Base-by-base conservation (phyloP, 495 filamentous ascomycete genomes). In the Tuber magnatum region DNA sequence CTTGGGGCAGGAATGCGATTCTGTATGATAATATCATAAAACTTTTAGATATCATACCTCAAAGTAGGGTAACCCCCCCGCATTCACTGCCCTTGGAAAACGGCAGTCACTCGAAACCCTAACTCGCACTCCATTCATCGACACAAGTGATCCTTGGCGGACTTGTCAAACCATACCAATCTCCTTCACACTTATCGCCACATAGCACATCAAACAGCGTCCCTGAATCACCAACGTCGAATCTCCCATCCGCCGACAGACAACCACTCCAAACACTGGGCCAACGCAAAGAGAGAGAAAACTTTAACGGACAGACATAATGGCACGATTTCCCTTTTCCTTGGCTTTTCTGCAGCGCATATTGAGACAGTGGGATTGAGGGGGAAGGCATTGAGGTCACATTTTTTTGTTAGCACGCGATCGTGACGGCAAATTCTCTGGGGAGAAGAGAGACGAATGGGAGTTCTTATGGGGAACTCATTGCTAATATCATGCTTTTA, bases 401-500 rank as follows among this genome's bases (percentile, higher is more conserved):
- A n/a, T 32, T 61, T 61, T 61, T 32, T 3, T 5, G n/a, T n/a
- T 61, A 32, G 51, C 51, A 28, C 51, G 51, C 51, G 51, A 61
- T 61, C n/a, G 12, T 71, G n/a, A 41, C 3, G 24, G 20, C 48
- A 35, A 9, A 32, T 44, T 51, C 44, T 69, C 40, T 73, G 46
- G 20, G 28, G 32, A 61, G 69, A 65, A 65, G 68, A 35, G 35
- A 68, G 42, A 48, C 28, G 65, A 43, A 71, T 35, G 18, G 41
- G 22, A 75, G 68, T 73, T 32, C n/a, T 61, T 28, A 2, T 12
- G 20, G 24, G 51, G n/a, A 32, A 32, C 28, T 32, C 28, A 2
- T 65, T 65, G 56, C 32, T 65, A 65, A 65, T 74, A 69, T 71
- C 41, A 32, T 72, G 35, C 22, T 41, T 39, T 65, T 69, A 99